phyloP scores from a whole-genome alignment of 176 grass and related monocot species.

The Triticum turgidum region DNA sequence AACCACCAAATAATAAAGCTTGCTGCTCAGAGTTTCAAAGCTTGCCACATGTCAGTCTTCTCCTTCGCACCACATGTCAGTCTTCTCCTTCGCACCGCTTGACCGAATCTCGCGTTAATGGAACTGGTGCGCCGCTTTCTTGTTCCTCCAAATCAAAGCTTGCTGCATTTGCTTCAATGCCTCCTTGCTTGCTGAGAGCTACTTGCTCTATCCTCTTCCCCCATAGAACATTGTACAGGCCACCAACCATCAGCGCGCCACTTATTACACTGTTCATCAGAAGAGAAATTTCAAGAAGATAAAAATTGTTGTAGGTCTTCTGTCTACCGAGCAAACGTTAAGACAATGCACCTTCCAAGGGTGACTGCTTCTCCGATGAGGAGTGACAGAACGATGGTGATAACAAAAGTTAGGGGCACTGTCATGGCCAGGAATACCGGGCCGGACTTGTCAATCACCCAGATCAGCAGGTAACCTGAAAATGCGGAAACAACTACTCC shows the following conservation, averaged over 20 bases:
- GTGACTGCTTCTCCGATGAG: conserved; percentile 44
- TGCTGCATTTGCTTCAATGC: not conserved
- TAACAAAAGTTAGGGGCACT: conserved; percentile 36
- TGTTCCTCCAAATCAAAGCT: conserved; percentile 27
- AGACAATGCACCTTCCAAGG: conserved; percentile 43
- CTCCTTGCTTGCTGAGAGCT: conserved; percentile 1
- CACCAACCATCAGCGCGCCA: conserved; percentile 44
- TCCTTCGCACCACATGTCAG: not conserved
- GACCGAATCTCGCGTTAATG: not conserved
- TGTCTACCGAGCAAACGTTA: not conserved
- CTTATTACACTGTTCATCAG: conserved; percentile 39
- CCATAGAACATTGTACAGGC: conserved; percentile 53
- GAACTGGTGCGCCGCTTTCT: not conserved
- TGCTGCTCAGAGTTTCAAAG: not conserved
- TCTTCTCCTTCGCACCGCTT: not conserved
- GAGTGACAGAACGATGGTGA: conserved; percentile 36
- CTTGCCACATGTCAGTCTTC: not conserved
- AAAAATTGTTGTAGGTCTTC: not conserved
- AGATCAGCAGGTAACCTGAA: conserved; percentile 40
- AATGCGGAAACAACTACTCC: conserved; percentile 27
- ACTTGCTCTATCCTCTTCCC: conserved; percentile 45
- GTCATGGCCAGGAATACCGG: conserved; percentile 52
- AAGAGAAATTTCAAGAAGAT: not conserved
- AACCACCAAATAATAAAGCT: not conserved
- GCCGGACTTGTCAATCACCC: conserved; percentile 43